phyloP scores from a whole-genome alignment of 305 asterid species.

The Euphrasia arctica region DNA sequence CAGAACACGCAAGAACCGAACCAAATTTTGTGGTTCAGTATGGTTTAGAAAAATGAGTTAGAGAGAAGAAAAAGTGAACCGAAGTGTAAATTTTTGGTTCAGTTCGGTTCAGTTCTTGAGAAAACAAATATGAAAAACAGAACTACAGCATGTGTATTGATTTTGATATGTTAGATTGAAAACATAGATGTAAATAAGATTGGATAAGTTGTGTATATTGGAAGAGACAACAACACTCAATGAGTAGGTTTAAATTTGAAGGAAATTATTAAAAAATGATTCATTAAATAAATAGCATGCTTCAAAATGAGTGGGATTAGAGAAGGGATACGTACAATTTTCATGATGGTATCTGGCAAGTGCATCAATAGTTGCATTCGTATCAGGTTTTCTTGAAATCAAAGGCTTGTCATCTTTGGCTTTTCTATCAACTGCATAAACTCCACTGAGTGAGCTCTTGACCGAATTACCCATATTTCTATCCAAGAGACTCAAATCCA shows the following conservation, averaged over 20 bases:
- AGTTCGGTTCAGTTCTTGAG: too few species aligned
- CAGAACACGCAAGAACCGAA: too few species aligned
- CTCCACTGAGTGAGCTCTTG: slow-evolving; percentile 44
- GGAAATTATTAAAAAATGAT: slow-evolving; percentile 8
- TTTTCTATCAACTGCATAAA: slow-evolving; percentile 44
- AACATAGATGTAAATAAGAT: too few species aligned
- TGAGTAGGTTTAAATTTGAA: slow-evolving; percentile 4
- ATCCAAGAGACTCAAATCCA: slow-evolving; percentile 45
- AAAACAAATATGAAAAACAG: too few species aligned
- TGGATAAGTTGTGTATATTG: too few species aligned
- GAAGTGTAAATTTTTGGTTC: too few species aligned
- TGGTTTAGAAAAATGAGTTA: too few species aligned
- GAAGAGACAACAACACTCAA: background rate
- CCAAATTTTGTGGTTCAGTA: too few species aligned
- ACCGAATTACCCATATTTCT: slow-evolving; percentile 40
- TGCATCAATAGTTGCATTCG: slow-evolving; percentile 22
- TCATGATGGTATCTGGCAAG: slow-evolving; percentile 42
- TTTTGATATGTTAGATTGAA: too few species aligned
- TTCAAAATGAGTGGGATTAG: slow-evolving; percentile 24
- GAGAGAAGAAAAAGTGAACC: too few species aligned
- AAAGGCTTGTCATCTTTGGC: slow-evolving; percentile 43
- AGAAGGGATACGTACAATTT: slow-evolving; percentile 42
- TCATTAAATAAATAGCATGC: slow-evolving; percentile 23
- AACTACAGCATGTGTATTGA: too few species aligned
- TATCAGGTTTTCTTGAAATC: slow-evolving; percentile 47